A percentile compares a stretch with the other conserved stretches of the same genome.
Conservation (phyloP, 2,329 filamentous ascomycete genomes). For the Geoglossum cookeanum region DNA sequence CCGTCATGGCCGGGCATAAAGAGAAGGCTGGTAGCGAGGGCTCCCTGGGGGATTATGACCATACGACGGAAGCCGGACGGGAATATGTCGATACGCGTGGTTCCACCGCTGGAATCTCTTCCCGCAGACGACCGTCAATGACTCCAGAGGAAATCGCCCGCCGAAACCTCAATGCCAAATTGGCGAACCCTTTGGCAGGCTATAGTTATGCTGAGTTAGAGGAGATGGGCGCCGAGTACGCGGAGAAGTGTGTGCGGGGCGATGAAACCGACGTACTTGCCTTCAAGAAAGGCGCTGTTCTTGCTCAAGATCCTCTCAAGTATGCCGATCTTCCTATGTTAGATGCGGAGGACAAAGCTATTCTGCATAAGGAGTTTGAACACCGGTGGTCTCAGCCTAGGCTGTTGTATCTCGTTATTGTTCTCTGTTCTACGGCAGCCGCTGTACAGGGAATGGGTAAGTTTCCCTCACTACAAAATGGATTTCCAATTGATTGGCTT, state of each 20-base stretch:
- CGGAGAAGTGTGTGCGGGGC: slow-evolving; percentile 32
- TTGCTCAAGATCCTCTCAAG: slow-evolving; percentile 28
- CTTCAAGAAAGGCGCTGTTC: slow-evolving; percentile 39
- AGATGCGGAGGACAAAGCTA: slow-evolving; percentile 35
- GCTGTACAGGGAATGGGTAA: slow-evolving; percentile 49
- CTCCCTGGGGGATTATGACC: background rate
- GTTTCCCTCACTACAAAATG: slow-evolving; percentile 7
- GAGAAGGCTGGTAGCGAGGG: background rate
- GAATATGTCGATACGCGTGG: background rate
- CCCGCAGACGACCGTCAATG: background rate
- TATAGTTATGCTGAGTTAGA: slow-evolving; percentile 31
- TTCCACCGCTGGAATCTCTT: background rate
- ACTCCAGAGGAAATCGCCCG: slow-evolving; percentile 21
- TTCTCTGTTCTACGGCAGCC: slow-evolving; percentile 47
- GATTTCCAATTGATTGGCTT: background rate
- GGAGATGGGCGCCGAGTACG: slow-evolving; percentile 38
- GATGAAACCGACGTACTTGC: slow-evolving; percentile 36
- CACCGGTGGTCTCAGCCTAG: slow-evolving; percentile 51
- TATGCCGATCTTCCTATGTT: slow-evolving; percentile 33
- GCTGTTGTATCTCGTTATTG: slow-evolving; percentile 45
- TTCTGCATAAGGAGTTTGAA: slow-evolving; percentile 39
- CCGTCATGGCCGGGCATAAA: background rate
- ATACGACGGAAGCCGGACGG: background rate
- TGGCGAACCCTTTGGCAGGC: slow-evolving; percentile 33
- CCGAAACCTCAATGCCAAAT: slow-evolving; percentile 26